Evolutionary conservation across 805 yeast genomes (phyloP).

Genomic region (Ogataea glucozyma): DNA sequence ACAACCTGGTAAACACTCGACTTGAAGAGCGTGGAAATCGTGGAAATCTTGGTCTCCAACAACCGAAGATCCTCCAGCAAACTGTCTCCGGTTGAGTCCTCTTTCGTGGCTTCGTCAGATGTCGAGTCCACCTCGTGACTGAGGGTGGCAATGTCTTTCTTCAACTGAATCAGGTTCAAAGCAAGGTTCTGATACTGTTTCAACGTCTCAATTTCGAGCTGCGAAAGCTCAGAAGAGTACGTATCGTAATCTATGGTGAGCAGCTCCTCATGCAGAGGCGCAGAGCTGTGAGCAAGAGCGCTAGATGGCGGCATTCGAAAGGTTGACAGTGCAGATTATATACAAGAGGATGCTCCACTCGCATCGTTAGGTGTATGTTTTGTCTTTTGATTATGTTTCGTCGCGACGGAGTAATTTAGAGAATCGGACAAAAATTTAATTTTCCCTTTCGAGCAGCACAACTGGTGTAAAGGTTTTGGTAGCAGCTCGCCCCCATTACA

Average conservation of each 20-base stretch:
- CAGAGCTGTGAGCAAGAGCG: not conserved
- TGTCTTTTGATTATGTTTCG: not conserved
- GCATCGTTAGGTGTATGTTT: not conserved
- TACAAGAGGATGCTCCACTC: not conserved
- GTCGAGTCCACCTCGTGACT: constrained; percentile 29
- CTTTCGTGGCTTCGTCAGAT: constrained; percentile 21
- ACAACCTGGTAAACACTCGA: constrained; percentile 33
- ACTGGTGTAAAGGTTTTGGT: constrained; percentile 6
- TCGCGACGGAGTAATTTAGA: not conserved
- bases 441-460: not conserved
- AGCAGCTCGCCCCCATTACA: not conserved
- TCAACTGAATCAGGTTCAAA: constrained; percentile 30
- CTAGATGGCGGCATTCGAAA: constrained; percentile 6
- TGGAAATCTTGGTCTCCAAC: constrained; percentile 28
- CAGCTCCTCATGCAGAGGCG: constrained; percentile 17
- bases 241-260: constrained; percentile 28
- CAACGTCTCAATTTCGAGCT: constrained; percentile 38
- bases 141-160: constrained; percentile 26
- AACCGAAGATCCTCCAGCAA: constrained; percentile 23
- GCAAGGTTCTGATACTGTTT: constrained; percentile 42
- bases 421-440: not conserved
- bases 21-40: constrained; percentile 36
- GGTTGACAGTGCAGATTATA: too few relatives aligned
- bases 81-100: constrained; percentile 22
- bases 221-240: constrained; percentile 32